Base-by-base conservation (phyloP, 2,329 filamentous ascomycete species). In the Penicillium thymicola region DNA sequence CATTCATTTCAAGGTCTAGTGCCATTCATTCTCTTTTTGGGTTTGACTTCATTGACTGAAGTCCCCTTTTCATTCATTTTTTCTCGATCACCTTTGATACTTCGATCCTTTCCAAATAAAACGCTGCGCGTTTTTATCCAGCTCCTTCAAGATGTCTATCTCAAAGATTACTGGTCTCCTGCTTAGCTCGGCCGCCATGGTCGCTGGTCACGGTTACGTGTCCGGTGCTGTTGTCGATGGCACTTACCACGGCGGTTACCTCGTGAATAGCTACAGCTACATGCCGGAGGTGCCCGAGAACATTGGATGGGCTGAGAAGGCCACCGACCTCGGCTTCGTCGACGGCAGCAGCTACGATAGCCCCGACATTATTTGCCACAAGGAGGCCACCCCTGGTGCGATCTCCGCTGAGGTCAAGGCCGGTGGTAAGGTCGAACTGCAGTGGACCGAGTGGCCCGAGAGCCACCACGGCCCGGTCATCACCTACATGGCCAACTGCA, bases 371-470 rank as follows among this genome's bases (percentile, higher is more conserved):
- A 83, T 85, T 73, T 87, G 85, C 77, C 86, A 89, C 77, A 78
- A 78, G 69, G 72, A 74, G 42, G 84, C 81, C 30, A 76, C 78
- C 30, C 78, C 79, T n/a, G 82, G 79, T 38, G 65, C 72, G 16
- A 75, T 78, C 55, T 76, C 79, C 59, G 83, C 81, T 18, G 74
- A 79, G n/a, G 81, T 88, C 37, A 75, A 78, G n/a, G 87, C 86
- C 14, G 87, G 87, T 59, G 76, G 77, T 60, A 77, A 76, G 9
- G 70, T 89, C 62, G 75, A 81, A 57, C 72, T 89, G 47, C 79
- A 83, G 65, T 89, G 86, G 87, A 82, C 79, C 56, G 75, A 76
- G 16, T 89, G 87, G 87, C 86, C 86, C n/a, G 76, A 81, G 10
- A 81, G 78, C 53, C 83, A 89, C 75, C 79, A 85, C 61, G 84